Base-by-base conservation (phyloP, 768 basidiomycete species). In the Tricholoma hemisulphureum region DNA sequence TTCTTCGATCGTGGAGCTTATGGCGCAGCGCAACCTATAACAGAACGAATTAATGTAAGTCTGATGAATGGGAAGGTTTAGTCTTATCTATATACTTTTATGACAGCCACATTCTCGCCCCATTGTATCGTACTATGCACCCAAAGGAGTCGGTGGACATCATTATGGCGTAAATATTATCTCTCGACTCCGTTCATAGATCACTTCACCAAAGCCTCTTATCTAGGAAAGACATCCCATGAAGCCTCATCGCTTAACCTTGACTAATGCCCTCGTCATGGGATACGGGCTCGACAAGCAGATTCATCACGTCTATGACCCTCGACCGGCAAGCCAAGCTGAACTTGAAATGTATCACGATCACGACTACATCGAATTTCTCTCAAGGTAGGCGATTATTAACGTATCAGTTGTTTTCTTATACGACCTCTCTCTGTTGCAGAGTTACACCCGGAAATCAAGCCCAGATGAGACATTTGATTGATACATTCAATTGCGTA, bases 281-380 rank as follows among this genome's bases (percentile, higher is more conserved):
- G 96, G 95, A 0, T 99, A 98, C 67, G 96, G 94, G 14, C 77
- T 99, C 14, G 94, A 98, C 77, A 93, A 96, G 63, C 88, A 92
- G 63, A 96, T 99, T 67, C 92, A 97, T 64, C 78, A 91, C 55
- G 91, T 97, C 34, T 95, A 92, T 71, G 87, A 90, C 64, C 95
- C 96, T 2, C 83, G 93, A 34, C 79, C 86, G 10, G 96, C 96
- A 13, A 96, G 95, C 1, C 85, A 89, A 70, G 89, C 83, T 35
- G 97, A 99, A 70, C 82, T 99, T 9, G 87, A 91, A 65, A 81
- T 78, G 60, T 99, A 98, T 69, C 96, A 99, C 69, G 94, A 96
- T 71, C 84, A 86, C 46, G 95, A 98, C 69, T 99, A 98, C 69
- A 83, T 99, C 52, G 95, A 98, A 28, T 98, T 98, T 68, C 77